Evolutionary conservation across 2,329 filamentous ascomycete species (phyloP), one percentile per base, ranked within the genome.

Genomic region (Fusarium miscanthi): DNA sequence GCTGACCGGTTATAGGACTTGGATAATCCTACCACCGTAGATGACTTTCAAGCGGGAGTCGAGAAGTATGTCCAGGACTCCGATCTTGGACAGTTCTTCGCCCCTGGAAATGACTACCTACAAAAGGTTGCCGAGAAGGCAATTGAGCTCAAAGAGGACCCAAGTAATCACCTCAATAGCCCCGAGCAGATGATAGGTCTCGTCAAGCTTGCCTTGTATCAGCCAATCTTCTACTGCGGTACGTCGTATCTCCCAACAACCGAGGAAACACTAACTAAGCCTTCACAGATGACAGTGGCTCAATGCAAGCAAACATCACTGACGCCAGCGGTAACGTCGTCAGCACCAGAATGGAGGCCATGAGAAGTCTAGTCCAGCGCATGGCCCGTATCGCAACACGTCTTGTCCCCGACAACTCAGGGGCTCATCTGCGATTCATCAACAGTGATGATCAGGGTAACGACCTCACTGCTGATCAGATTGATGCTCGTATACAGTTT

Each of bases 241-340:
- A 27, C 23, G 33, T 10, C 2, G 5, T 2, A 5, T 9, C 6
- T 10, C 3, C 3, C 12, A 3, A 2, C 8, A 19, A 13, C 27
- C 10, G 3, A 21, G 13, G 12, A 14, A 14, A 21, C 48, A 16
- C 8, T 27, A 23, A 25, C 48, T 27, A 1, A 37, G 1, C 3
- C 11, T 14, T 11, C 17, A n/a, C 33, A 52, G 49, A 38, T 5
- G 33, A 38, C 23, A 52, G 49, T 2, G 49, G 49, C 1, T 52
- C 33, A 14, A 52, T 52, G 49, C 31, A 35, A 38, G 13, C 23
- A 3, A 38, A 52, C 13, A 21, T 52, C 12, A 12, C 17, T 2
- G 49, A 52, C 9, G 12, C 49, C 19, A 27, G 27, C 2, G 33
- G 49, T 1, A 52, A 38, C 10, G 7, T 38, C 23, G 33, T 52